These are phyloP conservation scores for Zoysia japonica DNA, from an alignment of 176 grass and related monocot species.

Conservation along the genomic window DNA sequence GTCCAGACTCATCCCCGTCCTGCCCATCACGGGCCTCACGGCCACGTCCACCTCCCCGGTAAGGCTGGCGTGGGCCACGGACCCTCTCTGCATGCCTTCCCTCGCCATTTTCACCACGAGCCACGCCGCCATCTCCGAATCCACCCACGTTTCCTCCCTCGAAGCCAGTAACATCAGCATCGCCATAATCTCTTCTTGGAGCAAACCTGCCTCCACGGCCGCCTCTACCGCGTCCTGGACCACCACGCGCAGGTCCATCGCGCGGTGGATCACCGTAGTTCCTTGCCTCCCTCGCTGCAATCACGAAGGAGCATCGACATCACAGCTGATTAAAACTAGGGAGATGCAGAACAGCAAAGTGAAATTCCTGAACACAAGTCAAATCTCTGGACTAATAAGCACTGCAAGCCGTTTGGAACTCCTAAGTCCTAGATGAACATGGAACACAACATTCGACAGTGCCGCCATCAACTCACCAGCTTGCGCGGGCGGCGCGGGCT, in stretches of 20 bases:
- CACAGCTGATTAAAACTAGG: background rate
- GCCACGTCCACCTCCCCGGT: conserved; percentile 53
- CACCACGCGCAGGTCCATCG: conserved; percentile 49
- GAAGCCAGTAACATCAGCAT: conserved; percentile 44
- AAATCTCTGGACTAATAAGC: background rate
- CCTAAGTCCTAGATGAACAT: background rate
- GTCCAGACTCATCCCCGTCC: conserved; percentile 44
- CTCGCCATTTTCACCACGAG: conserved; percentile 42
- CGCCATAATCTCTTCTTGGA: conserved; percentile 40
- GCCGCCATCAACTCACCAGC: conserved; percentile 55
- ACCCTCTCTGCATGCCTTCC: conserved; percentile 43
- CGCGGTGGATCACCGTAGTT: conserved; percentile 40
- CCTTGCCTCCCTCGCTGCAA: conserved; percentile 58
- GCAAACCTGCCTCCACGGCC: conserved; percentile 47
- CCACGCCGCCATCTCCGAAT: conserved; percentile 27
- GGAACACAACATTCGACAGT: background rate
- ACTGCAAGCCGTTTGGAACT: too few relatives aligned
- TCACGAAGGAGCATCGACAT: background rate
- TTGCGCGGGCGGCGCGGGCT: conserved; percentile 67
- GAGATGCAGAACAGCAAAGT: background rate
- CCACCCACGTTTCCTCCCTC: conserved; percentile 41
- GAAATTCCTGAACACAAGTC: background rate
- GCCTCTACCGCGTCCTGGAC: conserved; percentile 56
- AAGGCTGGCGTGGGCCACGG: conserved; percentile 45
- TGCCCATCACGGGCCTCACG: conserved; percentile 43